Conservation (phyloP, 2,329 filamentous ascomycete species). For the Ophiostoma fasciatum region DNA sequence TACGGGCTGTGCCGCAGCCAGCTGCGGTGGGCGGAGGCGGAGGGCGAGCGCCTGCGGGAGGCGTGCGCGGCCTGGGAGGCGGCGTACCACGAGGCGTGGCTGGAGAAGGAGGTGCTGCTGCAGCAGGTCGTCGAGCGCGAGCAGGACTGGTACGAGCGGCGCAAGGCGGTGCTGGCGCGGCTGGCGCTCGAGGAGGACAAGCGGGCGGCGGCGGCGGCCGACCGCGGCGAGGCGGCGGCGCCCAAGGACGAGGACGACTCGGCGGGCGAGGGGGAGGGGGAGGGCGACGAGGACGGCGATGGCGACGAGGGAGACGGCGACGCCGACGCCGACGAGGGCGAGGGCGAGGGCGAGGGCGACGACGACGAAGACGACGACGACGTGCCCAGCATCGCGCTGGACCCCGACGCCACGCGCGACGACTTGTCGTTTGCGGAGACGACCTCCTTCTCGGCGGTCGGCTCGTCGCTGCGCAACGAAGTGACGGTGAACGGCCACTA, state of each 20-base stretch:
- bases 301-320: conserved; percentile 1
- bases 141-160: conserved; percentile 46
- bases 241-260: background rate
- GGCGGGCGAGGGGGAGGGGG: background rate
- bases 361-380: conserved; percentile 9
- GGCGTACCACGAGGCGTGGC: conserved; percentile 56
- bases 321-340: background rate
- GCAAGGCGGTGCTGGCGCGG: conserved; percentile 36
- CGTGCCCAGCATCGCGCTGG: conserved; percentile 4
- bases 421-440: conserved; percentile 11
- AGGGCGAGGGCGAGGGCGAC: conserved; percentile 1
- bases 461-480: conserved; percentile 9
- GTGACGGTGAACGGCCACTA: conserved; percentile 6
- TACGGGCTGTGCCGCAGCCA: conserved; percentile 56
- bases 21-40: conserved; percentile 56
- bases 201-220: conserved; percentile 1
- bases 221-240: conserved; percentile 1
- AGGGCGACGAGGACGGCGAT: conserved; percentile 2
- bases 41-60: conserved; percentile 45
- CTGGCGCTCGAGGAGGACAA: conserved; percentile 28
- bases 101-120: conserved; percentile 65
- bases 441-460: conserved; percentile 6
- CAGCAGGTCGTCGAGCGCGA: conserved; percentile 56
- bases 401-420: conserved; percentile 9
- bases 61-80: conserved; percentile 55